Base-by-base conservation (phyloP, 441 rosid species). In the Dalechampia spathulata region DNA sequence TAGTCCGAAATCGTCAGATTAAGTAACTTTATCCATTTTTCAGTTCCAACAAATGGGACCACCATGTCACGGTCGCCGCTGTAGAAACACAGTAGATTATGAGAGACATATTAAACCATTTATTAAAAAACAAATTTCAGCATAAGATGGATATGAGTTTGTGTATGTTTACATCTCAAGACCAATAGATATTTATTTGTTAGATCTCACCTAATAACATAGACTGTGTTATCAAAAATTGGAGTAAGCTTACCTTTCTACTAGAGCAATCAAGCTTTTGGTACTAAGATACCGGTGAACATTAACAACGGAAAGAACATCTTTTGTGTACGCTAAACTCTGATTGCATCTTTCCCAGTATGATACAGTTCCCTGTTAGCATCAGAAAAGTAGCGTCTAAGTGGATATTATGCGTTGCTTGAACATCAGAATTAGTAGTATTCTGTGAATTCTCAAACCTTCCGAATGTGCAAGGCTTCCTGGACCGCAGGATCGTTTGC, bases 21-120 rank as follows among this genome's bases (percentile, higher is more conserved):
- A 12, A 73, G 57, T 2, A 50, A 20, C 15, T 14, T 39, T 0
- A 73, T 59, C 78, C 81, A 73, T 1, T 14, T 16, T 45, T 54
- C 42, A 1, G 69, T 70, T 16, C 71, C 69, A 21, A 64, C 19
- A 36, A 60, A 40, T 1, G 72, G 52, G 52, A 67, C 50, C 3
- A 25, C 36, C 63, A 73, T 51, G 67, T 73, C 81, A n/a, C 61
- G 69, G 52, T 70, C 81, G 0, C 69, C 78, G 23, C 77, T 72
- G 66, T 20, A 51, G n/a, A n/a, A n/a, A n/a, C n/a, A n/a, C n/a
- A n/a, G n/a, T n/a, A n/a, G n/a, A n/a, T n/a, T n/a, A n/a, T n/a
- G n/a, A n/a, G n/a, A n/a, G n/a, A n/a, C n/a, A n/a, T n/a, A n/a
- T n/a, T n/a, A n/a, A n/a, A n/a, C n/a, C n/a, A n/a, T n/a, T n/a